Percentiles rank a stretch among this genome's conserved stretches.
phyloP scores from a whole-genome alignment of 176 grass and related monocot species.

The Luzula sylvatica region DNA sequence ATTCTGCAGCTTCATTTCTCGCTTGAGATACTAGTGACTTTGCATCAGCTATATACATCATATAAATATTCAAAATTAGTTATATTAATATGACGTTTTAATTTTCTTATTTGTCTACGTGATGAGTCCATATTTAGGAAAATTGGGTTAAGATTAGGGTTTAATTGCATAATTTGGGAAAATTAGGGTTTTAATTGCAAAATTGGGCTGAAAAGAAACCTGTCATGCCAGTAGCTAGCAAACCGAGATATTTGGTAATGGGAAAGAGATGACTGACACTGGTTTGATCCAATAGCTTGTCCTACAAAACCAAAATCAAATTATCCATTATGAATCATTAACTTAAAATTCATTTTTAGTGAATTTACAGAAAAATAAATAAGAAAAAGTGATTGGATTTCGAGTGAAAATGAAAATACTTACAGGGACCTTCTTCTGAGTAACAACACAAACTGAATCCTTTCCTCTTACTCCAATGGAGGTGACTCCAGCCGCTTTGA shows the following conservation, averaged over 20 bases:
- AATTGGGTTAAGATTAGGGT: too few relatives aligned
- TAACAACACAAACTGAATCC: slow-evolving; percentile 91
- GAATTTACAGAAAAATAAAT: background rate
- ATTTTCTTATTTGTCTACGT: too few relatives aligned
- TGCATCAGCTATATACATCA: slow-evolving; percentile 62
- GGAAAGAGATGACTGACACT: slow-evolving; percentile 83
- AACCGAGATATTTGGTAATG: slow-evolving; percentile 72
- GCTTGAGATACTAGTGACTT: slow-evolving; percentile 96
- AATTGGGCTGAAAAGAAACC: slow-evolving; percentile 27
- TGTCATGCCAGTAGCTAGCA: slow-evolving; percentile 93
- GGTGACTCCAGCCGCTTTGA: slow-evolving; percentile 81
- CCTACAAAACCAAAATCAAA: slow-evolving; percentile 33
- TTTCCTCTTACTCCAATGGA: slow-evolving; percentile 92
- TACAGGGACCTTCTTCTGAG: slow-evolving; percentile 99
- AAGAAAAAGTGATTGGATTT: background rate
- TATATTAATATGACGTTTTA: background rate
- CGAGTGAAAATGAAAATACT: slow-evolving; percentile 29
- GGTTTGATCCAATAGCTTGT: slow-evolving; percentile 84
- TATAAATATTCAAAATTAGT: background rate
- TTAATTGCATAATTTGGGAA: too few relatives aligned
- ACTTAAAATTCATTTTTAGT: background rate
- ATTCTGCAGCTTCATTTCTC: slow-evolving; percentile 97
- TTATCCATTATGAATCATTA: too few relatives aligned
- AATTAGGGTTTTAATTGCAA: slow-evolving; percentile 1
- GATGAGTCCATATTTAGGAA: too few relatives aligned